phyloP scores from a whole-genome alignment of 2,329 filamentous ascomycete genomes.

The Neobulgaria alba region DNA sequence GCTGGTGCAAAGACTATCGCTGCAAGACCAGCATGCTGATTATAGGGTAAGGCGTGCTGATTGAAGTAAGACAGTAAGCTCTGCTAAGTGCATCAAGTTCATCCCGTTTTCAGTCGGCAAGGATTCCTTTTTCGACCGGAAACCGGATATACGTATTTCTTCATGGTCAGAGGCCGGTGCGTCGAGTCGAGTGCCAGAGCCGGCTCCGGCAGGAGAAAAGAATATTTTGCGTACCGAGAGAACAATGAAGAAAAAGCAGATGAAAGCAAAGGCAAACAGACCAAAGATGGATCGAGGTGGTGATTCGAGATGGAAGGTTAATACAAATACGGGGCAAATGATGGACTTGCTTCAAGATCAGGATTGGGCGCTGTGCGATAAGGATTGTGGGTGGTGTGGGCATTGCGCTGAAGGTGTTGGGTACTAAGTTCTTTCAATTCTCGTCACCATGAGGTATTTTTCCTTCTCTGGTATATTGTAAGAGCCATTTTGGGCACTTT shows the following conservation, averaged over 20 bases:
- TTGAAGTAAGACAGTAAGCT: background rate
- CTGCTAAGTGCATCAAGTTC: background rate
- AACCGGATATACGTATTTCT: background rate
- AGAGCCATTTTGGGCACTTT: too few relatives aligned
- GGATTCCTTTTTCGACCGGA: background rate
- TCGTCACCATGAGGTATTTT: too few relatives aligned
- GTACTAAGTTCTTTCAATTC: slow-evolving; percentile 2
- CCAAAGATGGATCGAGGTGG: slow-evolving; percentile 2
- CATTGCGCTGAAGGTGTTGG: slow-evolving; percentile 9
- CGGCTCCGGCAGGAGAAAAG: background rate
- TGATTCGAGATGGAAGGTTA: slow-evolving; percentile 1
- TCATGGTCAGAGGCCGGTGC: too few relatives aligned
- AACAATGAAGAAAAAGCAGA: background rate
- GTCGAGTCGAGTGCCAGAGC: too few relatives aligned
- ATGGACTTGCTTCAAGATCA: slow-evolving; percentile 7
- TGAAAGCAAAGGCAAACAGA: background rate
- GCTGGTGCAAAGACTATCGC: slow-evolving; percentile 1
- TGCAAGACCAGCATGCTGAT: slow-evolving; percentile 1
- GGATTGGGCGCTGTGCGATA: slow-evolving; percentile 11
- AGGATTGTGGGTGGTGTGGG: slow-evolving; percentile 13
- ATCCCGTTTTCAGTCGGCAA: background rate
- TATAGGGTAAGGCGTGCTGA: background rate
- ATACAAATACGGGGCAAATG: slow-evolving; percentile 6
- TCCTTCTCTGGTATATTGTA: too few relatives aligned
- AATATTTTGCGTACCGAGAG: background rate